Evolutionary conservation across 257 asterid genomes (phyloP).

Genomic region (Haberlea rhodopensis): DNA sequence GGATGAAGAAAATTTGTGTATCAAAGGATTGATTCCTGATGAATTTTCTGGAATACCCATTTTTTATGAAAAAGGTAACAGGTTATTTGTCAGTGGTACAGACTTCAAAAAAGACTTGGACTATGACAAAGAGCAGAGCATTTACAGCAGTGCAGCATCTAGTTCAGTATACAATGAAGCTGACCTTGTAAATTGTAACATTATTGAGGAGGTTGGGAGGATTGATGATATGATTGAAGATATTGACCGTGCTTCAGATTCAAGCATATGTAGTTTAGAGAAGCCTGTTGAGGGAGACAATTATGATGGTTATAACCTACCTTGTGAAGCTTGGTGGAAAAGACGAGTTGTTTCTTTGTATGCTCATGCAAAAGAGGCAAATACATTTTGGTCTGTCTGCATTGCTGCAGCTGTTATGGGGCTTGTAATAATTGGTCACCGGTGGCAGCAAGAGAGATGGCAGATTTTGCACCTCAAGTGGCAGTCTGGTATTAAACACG

Average conservation of each 20-base stretch:
- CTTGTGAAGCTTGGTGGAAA: slow-evolving; percentile 97
- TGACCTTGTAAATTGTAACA: slow-evolving; percentile 29
- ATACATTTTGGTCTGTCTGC: slow-evolving; percentile 77
- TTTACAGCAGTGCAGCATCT: slow-evolving; percentile 38
- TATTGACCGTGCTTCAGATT: slow-evolving; percentile 32
- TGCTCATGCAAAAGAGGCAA: slow-evolving; percentile 74
- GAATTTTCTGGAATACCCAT: slow-evolving; percentile 38
- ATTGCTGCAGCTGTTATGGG: slow-evolving; percentile 92
- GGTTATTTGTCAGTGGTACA: slow-evolving; percentile 27
- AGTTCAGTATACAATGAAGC: slow-evolving; percentile 42
- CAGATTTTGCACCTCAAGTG: slow-evolving; percentile 66
- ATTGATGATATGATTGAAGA: slow-evolving; percentile 34
- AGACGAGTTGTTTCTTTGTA: slow-evolving; percentile 59
- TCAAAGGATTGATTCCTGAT: slow-evolving; percentile 27
- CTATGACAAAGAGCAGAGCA: slow-evolving; percentile 35
- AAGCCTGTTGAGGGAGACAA: slow-evolving; percentile 37
- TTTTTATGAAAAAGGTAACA: slow-evolving; percentile 39
- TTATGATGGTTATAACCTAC: slow-evolving; percentile 49
- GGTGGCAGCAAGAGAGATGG: slow-evolving; percentile 82
- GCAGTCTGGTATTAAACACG: slow-evolving; percentile 43
- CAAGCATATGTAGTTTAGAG: slow-evolving; percentile 32
- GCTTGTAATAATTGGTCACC: slow-evolving; percentile 75
- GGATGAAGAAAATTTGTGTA: slow-evolving; percentile 33
- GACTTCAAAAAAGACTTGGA: slow-evolving; percentile 26
- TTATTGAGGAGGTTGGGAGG: slow-evolving; percentile 33